Base-by-base conservation (phyloP, 2,329 filamentous ascomycete species). In the Diaporthe citriasiana region DNA sequence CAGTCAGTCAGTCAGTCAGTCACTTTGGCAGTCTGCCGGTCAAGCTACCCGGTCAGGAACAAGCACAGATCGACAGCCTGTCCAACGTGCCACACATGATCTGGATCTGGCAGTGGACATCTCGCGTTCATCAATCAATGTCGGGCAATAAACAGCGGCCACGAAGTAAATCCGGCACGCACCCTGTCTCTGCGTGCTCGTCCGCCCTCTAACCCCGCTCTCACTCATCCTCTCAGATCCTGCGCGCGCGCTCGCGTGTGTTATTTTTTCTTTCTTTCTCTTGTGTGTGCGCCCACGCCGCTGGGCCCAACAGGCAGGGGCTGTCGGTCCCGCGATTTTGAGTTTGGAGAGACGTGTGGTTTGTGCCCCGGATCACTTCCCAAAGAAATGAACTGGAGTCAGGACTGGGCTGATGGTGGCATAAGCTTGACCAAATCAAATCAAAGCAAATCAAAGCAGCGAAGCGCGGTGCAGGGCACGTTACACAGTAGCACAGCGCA, bases 21-120 rank as follows among this genome's bases (percentile, higher is more conserved):
- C 40, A 45, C n/a, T n/a, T n/a, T n/a, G n/a, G n/a, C n/a, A 3
- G 10, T 45, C n/a, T 63, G 59, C 40, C 40, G 59, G 59, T 35
- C 59, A 47, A 50, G 27, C 30, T 51, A 22, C 33, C 63, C 30
- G 30, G 63, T 38, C 63, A 66, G 63, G 63, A 66, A 66, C 63
- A 19, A 51, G 45, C 30, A 45, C 42, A 60, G 35, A 38, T 59
- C 38, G 56, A 71, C 56, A 63, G 56, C 38, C 57, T 71, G 69
- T 71, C 55, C 35, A 27, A 71, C 69, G 33, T 38, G 17, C n/a
- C 57, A 60, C 56, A 45, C 69, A 71, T 50, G 19, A 71, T 63
- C 56, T 71, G 9, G 45, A 71, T 63, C 69, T 71, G 30, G 56
- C 69, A 63, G 59, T 63, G 10, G 42, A 25, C 69, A 71, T 71